Evolutionary conservation across 495 filamentous ascomycete genomes (phyloP).

Genomic region (Hypomontagnella monticulosa): DNA sequence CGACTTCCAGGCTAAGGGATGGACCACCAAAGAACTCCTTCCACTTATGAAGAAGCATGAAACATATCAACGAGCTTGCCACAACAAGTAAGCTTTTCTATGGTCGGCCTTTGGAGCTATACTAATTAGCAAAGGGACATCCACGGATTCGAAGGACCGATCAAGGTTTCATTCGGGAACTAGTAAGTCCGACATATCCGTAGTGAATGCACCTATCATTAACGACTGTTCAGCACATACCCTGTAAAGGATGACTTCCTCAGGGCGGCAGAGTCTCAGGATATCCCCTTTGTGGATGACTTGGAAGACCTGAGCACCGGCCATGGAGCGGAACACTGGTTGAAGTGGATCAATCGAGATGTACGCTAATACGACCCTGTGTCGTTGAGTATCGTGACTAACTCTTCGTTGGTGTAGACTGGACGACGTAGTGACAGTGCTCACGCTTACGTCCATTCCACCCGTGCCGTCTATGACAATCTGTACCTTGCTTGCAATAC

Average conservation of each 20-base stretch:
- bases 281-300: slow-evolving; percentile 76
- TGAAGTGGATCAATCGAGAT: slow-evolving; percentile 78
- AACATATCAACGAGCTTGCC: slow-evolving; percentile 80
- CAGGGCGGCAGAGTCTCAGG: slow-evolving; percentile 78
- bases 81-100: slow-evolving; percentile 61
- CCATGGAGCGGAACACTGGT: slow-evolving; percentile 66
- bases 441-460: slow-evolving; percentile 79
- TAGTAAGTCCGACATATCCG: slow-evolving; percentile 50
- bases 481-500: slow-evolving; percentile 81
- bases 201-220: background rate
- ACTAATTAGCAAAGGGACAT: slow-evolving; percentile 59
- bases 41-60: slow-evolving; percentile 87
- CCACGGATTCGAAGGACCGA: slow-evolving; percentile 82
- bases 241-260: slow-evolving; percentile 83
- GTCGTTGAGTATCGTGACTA: slow-evolving; percentile 9
- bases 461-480: slow-evolving; percentile 71
- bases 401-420: slow-evolving; percentile 51
- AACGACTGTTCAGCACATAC: slow-evolving; percentile 55
- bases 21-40: slow-evolving; percentile 80
- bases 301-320: slow-evolving; percentile 73
- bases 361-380: slow-evolving; percentile 48
- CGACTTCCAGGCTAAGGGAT: slow-evolving; percentile 83
- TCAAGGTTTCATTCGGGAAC: slow-evolving; percentile 87
- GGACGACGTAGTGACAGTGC: slow-evolving; percentile 77
- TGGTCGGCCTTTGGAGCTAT: background rate